Base-by-base conservation (phyloP, 2,329 filamentous ascomycete genomes). In the Colletotrichum sp. region DNA sequence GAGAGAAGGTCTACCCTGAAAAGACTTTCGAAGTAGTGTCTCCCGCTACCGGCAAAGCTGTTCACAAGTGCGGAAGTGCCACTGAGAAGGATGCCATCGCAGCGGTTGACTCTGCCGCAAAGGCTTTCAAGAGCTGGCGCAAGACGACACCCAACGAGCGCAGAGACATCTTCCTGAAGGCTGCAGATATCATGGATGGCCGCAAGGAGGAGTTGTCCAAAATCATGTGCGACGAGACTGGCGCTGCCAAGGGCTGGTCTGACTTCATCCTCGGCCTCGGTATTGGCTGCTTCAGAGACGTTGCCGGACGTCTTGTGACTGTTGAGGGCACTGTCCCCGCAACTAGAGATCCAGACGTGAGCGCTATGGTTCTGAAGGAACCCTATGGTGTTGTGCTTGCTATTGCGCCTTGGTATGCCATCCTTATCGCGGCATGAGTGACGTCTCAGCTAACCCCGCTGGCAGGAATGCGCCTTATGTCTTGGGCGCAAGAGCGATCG, bases 301-400 rank as follows among this genome's bases (percentile, higher is more conserved):
- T 87, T 10, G 86, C 85, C 0, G 85, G 84, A 10, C 80, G 85
- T 16, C 79, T 87, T 7, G 79, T 76, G n/a, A 80, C 76, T 12
- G 79, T 85, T 44, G 75, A 77, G 62, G 85, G 83, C 30, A 81
- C 76, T 24, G 81, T 85, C 18, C 83, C 85, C 6, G 77, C 79
- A 4, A 80, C 81, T 0, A 77, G 76, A 7, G 77, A 89, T 10
- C 87, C 90, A 59, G 90, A 88, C 0, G 87, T 88, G 36, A 87
- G 85, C 36, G 92, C 91, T 0, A 85, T 95, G 77, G 84, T 95
- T 5, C 86, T 90, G 77, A 93, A 92, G 82, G 92, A 94, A 82
- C 95, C 95, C 0, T 95, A 92, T 79, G 95, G 95, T 2, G 95
- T 97, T 9, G 89, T 96, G 18, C 86, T 98, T 34, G 93, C 92